A percentile compares a stretch with the other conserved stretches of the same genome.
Conservation (phyloP, 2,329 filamentous ascomycete species). For the Fusarium incarnatum region DNA sequence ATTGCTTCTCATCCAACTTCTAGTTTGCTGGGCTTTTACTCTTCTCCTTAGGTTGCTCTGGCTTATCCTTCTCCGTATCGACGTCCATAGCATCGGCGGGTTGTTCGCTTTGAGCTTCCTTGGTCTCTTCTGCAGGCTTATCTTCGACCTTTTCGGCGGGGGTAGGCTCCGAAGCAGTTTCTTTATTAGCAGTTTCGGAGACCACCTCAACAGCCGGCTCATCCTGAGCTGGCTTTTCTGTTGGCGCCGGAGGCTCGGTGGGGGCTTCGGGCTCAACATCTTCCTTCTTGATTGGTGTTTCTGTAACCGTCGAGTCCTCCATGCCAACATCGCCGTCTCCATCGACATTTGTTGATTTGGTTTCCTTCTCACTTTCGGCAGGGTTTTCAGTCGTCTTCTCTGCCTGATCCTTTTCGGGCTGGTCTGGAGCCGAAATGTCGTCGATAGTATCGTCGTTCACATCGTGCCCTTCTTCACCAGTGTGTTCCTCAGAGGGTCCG, state of each 20-base stretch:
- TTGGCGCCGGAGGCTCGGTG: conserved; percentile 16
- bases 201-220: conserved; percentile 21
- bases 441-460: conserved; percentile 58
- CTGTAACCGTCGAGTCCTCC: conserved; percentile 52
- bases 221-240: conserved; percentile 39
- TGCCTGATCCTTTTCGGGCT: conserved; percentile 44
- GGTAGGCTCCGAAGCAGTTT: conserved; percentile 29
- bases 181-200: conserved; percentile 26
- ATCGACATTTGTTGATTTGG: conserved; percentile 52
- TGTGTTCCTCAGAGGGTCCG: conserved; percentile 46
- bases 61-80: conserved; percentile 49
- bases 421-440: conserved; percentile 52
- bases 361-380: conserved; percentile 27
- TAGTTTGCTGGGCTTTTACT: conserved; percentile 46
- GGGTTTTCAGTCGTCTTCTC: conserved; percentile 41
- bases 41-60: conserved; percentile 43
- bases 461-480: conserved; percentile 51
- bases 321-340: conserved; percentile 65
- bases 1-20: conserved; percentile 1
- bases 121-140: conserved; percentile 27
- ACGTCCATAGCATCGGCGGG: conserved; percentile 51
- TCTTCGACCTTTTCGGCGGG: conserved; percentile 35
- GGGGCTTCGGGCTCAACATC: conserved; percentile 39
- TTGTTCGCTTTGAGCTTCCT: conserved; percentile 39
- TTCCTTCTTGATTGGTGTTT: conserved; percentile 44